Evolutionary conservation across 164 flowering plant species (phyloP).

Genomic region (Piper longum): DNA sequence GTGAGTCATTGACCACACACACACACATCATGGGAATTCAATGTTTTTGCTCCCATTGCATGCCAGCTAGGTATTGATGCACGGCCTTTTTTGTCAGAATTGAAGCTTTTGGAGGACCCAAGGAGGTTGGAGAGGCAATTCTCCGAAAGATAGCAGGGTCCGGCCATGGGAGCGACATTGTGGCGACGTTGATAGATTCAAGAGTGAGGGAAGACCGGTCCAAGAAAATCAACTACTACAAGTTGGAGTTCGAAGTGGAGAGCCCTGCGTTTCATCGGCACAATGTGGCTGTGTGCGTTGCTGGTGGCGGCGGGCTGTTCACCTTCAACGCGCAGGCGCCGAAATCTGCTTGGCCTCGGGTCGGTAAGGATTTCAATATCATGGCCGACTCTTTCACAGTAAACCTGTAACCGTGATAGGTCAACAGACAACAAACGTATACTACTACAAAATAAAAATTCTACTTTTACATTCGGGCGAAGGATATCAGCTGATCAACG

Average conservation of each 20-base stretch:
- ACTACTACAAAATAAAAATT: too few species aligned
- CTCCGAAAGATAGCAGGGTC: slow-evolving; percentile 43
- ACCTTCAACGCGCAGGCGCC: slow-evolving; percentile 88
- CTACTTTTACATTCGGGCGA: too few species aligned
- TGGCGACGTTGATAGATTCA: slow-evolving; percentile 45
- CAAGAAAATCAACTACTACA: slow-evolving; percentile 46
- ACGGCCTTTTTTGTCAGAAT: slow-evolving; percentile 25
- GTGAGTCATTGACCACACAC: slow-evolving; percentile 22
- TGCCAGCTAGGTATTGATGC: neutral
- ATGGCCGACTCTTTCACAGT: slow-evolving; percentile 61
- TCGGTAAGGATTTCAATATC: slow-evolving; percentile 33
- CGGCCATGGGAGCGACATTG: slow-evolving; percentile 34
- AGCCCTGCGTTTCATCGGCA: slow-evolving; percentile 64
- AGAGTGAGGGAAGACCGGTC: slow-evolving; percentile 35
- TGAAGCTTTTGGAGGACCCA: slow-evolving; percentile 81
- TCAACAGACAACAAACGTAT: too few species aligned
- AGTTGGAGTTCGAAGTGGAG: slow-evolving; percentile 73
- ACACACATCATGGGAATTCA: neutral
- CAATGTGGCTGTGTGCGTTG: slow-evolving; percentile 71
- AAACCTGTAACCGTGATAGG: slow-evolving; percentile 5
- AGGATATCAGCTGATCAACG: too few species aligned
- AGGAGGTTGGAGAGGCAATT: slow-evolving; percentile 77
- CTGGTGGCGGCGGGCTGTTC: slow-evolving; percentile 37
- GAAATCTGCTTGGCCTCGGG: slow-evolving; percentile 53
- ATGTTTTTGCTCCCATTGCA: neutral